Base-by-base conservation (phyloP, 495 filamentous ascomycete genomes). In the Hypomontagnella monticulosa region DNA sequence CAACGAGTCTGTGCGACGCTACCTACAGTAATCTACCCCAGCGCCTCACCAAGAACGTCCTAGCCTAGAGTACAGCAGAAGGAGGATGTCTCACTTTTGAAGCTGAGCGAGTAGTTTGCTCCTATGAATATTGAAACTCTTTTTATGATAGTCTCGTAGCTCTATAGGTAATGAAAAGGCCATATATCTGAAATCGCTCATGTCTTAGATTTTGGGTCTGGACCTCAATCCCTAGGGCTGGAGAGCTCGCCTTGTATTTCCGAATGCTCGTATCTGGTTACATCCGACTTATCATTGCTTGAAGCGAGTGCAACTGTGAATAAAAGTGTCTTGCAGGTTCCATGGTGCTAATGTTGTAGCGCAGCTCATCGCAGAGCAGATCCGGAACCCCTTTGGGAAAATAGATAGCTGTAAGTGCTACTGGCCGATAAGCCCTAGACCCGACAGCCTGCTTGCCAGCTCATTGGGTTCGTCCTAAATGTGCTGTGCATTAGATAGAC, bases 151-250 rank as follows among this genome's bases (percentile, higher is more conserved):
- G 37, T 38, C n/a, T 46, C 12, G 1, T n/a, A 14, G 11, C 23
- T 44, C 37, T 23, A n/a, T n/a, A n/a, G n/a, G 40, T 12, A 23
- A 34, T 1, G 27, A 60, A 14, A 33, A 41, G 15, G 27, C 30
- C 10, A 41, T 11, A 15, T 7, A 27, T 41, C 14, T 57, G 46
- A 61, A 57, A 57, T 52, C 44, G 16, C 48, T 65, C 54, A 53
- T 56, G 63, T 67, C 63, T 66, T 63, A 19, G 44, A 23, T 46
- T 9, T 6, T 6, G 8, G 47, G 56, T 52, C 63, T 33, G 61
- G 63, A 67, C 38, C 57, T 15, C 14, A 18, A 15, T 36, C 32
- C 23, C 15, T 61, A 59, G 38, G 51, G 57, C 51, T 56, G 18
- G 44, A 30, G 15, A 36, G 23, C 23, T 51, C 50, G 46, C 14